Percentiles rank a stretch among this genome's conserved stretches.
phyloP scores from a whole-genome alignment of 139 green algal species.

The Gonium pectorale region DNA sequence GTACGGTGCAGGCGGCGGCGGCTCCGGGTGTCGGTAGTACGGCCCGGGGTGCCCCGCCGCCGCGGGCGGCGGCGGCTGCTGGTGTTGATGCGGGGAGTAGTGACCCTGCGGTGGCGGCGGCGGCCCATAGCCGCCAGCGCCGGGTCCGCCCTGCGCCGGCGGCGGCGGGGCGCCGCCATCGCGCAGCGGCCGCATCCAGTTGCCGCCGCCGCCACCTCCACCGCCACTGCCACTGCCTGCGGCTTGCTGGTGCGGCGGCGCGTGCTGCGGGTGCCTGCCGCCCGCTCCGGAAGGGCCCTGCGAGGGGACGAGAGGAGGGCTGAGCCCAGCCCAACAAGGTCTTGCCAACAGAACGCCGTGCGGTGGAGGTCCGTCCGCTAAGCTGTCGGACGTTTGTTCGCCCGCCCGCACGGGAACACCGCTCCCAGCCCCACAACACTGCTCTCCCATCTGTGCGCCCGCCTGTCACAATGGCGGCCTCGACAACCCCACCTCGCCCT shows the following conservation, averaged over 20 bases:
- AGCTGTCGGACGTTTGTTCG: too few relatives aligned
- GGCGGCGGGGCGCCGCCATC: not conserved
- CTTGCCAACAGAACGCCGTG: too few relatives aligned
- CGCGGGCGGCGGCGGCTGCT: not conserved
- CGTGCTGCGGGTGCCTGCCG: not conserved
- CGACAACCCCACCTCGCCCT: too few relatives aligned
- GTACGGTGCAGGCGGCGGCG: not conserved
- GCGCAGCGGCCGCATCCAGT: conserved; percentile 9
- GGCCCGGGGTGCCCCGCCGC: not conserved
- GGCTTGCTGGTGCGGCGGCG: not conserved
- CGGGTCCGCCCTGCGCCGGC: too few relatives aligned
- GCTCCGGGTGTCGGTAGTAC: not conserved
- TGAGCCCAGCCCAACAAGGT: too few relatives aligned
- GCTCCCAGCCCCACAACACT: too few relatives aligned
- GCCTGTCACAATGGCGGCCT: too few relatives aligned
- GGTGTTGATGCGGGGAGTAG: not conserved
- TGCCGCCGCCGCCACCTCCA: not conserved
- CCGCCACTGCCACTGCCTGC: not conserved
- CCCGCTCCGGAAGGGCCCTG: too few relatives aligned
- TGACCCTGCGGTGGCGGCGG: not conserved
- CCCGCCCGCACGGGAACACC: too few relatives aligned
- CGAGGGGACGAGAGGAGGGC: too few relatives aligned
- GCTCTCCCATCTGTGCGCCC: too few relatives aligned
- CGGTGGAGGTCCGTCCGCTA: too few relatives aligned
- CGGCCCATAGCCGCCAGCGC: not conserved